A percentile compares a stretch with the other conserved stretches of the same genome.
Conservation (phyloP, 345 rosid species). For the Heritiera fomes region DNA sequence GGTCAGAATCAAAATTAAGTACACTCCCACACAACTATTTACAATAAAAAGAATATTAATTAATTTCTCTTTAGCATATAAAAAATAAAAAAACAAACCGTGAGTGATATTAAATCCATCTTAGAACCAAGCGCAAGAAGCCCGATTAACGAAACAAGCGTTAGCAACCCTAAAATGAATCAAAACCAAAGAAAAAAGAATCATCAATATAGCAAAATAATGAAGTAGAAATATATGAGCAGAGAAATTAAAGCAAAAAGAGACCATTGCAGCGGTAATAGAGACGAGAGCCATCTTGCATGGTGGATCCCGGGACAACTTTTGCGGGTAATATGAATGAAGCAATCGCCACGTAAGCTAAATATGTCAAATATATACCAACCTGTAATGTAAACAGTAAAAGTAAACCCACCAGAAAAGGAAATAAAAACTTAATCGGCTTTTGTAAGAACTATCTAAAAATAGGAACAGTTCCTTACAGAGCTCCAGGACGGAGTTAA, state of each 20-base stretch:
- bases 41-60: no score
- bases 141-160: slow-evolving; percentile 50
- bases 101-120: slow-evolving; percentile 53
- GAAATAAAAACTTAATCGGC: no score
- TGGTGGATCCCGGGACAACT: slow-evolving; percentile 54
- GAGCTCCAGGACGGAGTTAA: slow-evolving; percentile 57
- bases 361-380: slow-evolving; percentile 43
- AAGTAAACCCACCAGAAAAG: neutral
- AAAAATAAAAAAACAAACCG: slow-evolving; percentile 37
- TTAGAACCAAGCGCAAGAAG: slow-evolving; percentile 57
- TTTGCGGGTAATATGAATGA: slow-evolving; percentile 67
- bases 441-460: no score
- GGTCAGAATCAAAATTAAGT: no score
- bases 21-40: no score
- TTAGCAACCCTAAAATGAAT: slow-evolving; percentile 47
- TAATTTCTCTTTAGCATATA: neutral
- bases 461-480: slow-evolving; percentile 36
- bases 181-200: neutral
- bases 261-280: slow-evolving; percentile 77
- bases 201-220: neutral
- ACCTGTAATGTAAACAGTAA: slow-evolving; percentile 38
- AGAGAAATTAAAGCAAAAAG: neutral
- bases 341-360: slow-evolving; percentile 60
- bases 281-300: slow-evolving; percentile 71
- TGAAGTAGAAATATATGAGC: neutral